Evolutionary conservation across 2,329 filamentous ascomycete genomes (phyloP), one percentile per base, ranked within the genome.

Genomic region (Shiraia bambusicola): DNA sequence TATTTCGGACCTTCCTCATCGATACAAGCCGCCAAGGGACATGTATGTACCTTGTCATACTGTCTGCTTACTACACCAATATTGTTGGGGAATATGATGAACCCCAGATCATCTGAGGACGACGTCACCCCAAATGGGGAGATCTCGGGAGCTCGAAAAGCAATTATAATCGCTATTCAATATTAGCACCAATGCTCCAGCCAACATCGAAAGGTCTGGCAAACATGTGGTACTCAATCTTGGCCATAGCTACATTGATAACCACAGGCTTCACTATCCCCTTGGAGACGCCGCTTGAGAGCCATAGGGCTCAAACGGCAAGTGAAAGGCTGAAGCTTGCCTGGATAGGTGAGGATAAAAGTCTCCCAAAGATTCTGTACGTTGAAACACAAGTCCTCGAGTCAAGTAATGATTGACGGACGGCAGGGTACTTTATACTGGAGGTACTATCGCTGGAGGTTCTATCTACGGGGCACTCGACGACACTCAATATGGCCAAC

Each of bases 401-500:
- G 3, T 6, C 25, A 15, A 14, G 19, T 13, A 12, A 2, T 1
- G n/a, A 11, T 16, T 13, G 10, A 14, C 41, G 50, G 6, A 52
- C 9, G 16, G 8, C 11, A 62, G 59, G 17, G 42, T 61, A 7
- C 42, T 61, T 4, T 61, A 42, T 35, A 61, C 59, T 1, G 58
- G 59, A 28, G 59, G 58, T n/a, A 62, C 58, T 2, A 62, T 62
- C 19, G 47, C 56, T 6, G 30, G 49, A 26, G 58, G 59, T 2
- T 60, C 58, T 2, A 52, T 53, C 13, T 59, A 63, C 37, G 58
- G 59, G 24, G 59, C 59, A 2, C 37, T 63, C 0, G 59, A 63
- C 37, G 58, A 63, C 32, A 63, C 59, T 1, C 58, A 60, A 35
- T 63, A 61, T 33, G 58, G 59, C 1, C 58, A 63, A n/a, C 45